Evolutionary conservation across 2,329 filamentous ascomycete species (phyloP).

Genomic region (Aspergillus sergii): DNA sequence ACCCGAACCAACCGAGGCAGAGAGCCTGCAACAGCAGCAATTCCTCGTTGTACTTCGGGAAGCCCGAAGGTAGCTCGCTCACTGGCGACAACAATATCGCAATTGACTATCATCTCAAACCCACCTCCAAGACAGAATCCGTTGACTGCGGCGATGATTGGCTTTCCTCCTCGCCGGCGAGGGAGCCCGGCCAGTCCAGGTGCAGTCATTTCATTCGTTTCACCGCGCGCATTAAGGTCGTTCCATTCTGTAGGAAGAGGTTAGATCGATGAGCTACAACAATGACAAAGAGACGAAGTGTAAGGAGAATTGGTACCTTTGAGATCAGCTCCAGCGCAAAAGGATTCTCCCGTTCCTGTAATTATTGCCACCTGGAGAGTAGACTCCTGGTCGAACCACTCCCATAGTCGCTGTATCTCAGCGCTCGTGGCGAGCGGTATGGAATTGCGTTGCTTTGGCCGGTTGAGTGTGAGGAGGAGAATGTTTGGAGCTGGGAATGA

Average conservation of each 20-base stretch:
- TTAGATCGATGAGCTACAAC: not conserved
- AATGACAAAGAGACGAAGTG: not conserved
- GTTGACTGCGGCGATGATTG: constrained; percentile 75
- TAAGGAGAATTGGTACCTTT: constrained; percentile 45
- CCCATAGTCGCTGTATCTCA: constrained; percentile 52
- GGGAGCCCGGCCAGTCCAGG: constrained; percentile 68
- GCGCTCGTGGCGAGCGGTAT: constrained; percentile 45
- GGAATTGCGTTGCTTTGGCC: constrained; percentile 45
- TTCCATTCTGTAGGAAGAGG: constrained; percentile 55
- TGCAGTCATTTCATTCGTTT: constrained; percentile 38
- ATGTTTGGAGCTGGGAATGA: constrained; percentile 47
- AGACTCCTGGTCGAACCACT: constrained; percentile 66
- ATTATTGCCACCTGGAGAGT: constrained; percentile 64
- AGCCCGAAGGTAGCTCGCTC: constrained; percentile 64
- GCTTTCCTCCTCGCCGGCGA: constrained; percentile 70
- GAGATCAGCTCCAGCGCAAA: constrained; percentile 70
- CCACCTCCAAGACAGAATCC: constrained; percentile 75
- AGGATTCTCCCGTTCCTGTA: constrained; percentile 65
- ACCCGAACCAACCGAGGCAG: constrained; percentile 67
- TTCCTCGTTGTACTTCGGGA: constrained; percentile 71
- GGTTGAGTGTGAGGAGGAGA: constrained; percentile 46
- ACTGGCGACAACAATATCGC: constrained; percentile 63
- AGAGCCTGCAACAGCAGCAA: constrained; percentile 71
- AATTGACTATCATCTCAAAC: constrained; percentile 74
- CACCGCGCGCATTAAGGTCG: constrained; percentile 41